These are phyloP conservation scores for Podospora pseudopauciseta DNA, from an alignment of 495 filamentous ascomycete genomes.

Conservation along the genomic window DNA sequence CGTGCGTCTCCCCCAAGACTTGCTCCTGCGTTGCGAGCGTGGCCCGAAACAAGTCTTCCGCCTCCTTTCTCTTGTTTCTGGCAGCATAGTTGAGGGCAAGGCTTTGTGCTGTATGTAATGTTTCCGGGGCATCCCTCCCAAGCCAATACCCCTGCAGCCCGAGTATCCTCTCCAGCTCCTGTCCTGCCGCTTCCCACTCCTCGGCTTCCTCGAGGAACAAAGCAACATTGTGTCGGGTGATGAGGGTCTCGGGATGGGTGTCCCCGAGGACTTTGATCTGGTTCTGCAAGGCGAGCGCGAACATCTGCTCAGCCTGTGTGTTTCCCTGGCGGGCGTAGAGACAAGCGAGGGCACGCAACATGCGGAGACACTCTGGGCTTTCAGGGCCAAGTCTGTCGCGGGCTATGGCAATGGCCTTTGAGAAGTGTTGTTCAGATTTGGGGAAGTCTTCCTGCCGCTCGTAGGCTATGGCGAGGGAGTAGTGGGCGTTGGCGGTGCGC, in stretches of 20 bases:
- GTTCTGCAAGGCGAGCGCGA: background rate
- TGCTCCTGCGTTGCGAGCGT: background rate
- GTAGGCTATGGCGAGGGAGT: background rate
- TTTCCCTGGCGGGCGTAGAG: background rate
- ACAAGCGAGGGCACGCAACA: background rate
- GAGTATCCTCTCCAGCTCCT: background rate
- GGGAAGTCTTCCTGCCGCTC: background rate
- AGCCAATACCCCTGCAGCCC: background rate
- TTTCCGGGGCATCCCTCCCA: background rate
- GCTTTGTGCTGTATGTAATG: background rate
- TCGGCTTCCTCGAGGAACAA: background rate
- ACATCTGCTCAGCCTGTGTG: background rate
- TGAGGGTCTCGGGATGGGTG: background rate
- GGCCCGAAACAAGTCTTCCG: background rate
- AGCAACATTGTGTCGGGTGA: background rate
- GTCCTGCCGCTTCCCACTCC: background rate
- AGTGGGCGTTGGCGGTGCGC: background rate
- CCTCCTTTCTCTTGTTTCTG: background rate
- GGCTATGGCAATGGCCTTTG: background rate
- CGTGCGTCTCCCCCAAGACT: background rate
- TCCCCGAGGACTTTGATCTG: background rate
- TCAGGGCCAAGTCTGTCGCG: background rate
- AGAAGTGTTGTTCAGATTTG: background rate
- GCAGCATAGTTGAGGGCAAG: background rate
- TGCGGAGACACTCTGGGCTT: background rate